Percentiles rank a stretch among this genome's conserved stretches.
These are phyloP conservation scores for Rhipidocladum racemiflorum DNA, from an alignment of 176 grass and related monocot species.

Conservation along the genomic window DNA sequence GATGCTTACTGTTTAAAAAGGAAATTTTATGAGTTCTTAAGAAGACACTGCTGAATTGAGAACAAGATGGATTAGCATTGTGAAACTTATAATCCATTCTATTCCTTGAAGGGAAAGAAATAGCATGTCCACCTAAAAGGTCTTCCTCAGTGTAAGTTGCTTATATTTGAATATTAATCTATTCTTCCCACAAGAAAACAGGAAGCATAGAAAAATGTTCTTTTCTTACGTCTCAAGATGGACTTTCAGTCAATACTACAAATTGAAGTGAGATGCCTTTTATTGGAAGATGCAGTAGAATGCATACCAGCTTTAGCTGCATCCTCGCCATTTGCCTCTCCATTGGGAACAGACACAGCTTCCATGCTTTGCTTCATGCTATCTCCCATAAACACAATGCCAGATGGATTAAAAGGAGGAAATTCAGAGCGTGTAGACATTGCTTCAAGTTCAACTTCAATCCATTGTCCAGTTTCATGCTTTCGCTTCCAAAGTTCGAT, in stretches of 20 bases:
- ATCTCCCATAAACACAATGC: conserved; percentile 77
- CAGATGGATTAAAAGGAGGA: conserved; percentile 72
- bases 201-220: not conserved
- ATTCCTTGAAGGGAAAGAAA: not conserved
- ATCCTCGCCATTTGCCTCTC: conserved; percentile 51
- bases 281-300: conserved; percentile 9
- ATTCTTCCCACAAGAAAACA: not conserved
- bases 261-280: not conserved
- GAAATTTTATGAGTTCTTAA: not conserved
- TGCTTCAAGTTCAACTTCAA: conserved; percentile 82
- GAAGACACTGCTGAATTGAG: not conserved
- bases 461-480: conserved; percentile 97
- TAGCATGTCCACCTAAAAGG: not conserved
- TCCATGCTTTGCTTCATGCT: conserved; percentile 58
- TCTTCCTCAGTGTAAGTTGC: not conserved
- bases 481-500: conserved; percentile 93
- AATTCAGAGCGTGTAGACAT: conserved; percentile 84
- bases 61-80: conserved; percentile 19
- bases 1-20: not conserved
- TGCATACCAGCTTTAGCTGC: conserved; percentile 59
- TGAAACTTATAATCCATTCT: not conserved
- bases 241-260: not conserved
- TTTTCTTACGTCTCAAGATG: not conserved
- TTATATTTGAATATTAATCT: not conserved
- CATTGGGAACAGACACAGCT: conserved; percentile 45